A percentile compares a stretch with the other conserved stretches of the same genome.
Conservation (phyloP, 768 basidiomycete genomes). For the Psilocybe cyanescens region DNA sequence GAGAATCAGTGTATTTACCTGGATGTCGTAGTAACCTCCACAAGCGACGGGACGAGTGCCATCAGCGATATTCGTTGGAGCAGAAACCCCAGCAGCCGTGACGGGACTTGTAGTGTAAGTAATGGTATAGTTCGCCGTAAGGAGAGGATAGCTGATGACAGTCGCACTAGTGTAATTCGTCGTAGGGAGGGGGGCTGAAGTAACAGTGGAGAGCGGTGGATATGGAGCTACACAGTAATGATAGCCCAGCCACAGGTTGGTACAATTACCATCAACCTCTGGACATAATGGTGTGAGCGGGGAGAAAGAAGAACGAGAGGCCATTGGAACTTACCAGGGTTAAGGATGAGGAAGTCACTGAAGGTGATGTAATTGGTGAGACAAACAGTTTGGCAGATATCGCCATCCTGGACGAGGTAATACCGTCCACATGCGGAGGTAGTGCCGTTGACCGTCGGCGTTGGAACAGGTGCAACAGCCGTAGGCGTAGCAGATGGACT, state of each 20-base stretch:
- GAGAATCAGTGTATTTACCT: neutral
- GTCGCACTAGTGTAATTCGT: conserved; percentile 11
- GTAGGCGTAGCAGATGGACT: conserved; percentile 6
- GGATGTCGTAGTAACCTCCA: conserved; percentile 22
- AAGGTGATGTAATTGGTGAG: conserved; percentile 22
- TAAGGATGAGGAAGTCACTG: conserved; percentile 24
- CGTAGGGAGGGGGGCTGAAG: conserved; percentile 10
- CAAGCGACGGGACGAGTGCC: conserved; percentile 26
- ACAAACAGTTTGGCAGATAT: conserved; percentile 10
- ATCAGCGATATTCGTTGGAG: conserved; percentile 16
- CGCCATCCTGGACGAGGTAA: conserved; percentile 19
- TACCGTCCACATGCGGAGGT: conserved; percentile 26
- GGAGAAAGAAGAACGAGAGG: neutral
- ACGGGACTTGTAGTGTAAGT: neutral
- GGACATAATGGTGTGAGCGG: neutral
- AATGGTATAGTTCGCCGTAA: conserved; percentile 7
- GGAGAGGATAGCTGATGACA: conserved; percentile 14
- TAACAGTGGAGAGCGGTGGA: conserved; percentile 17
- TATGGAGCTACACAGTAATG: conserved; percentile 29
- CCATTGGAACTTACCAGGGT: conserved; percentile 18
- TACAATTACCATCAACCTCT: conserved; percentile 27
- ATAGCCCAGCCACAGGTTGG: conserved; percentile 25
- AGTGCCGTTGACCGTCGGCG: conserved; percentile 25
- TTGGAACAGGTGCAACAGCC: conserved; percentile 11
- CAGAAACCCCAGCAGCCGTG: conserved; percentile 8